Conservation (phyloP, 1,139 yeast genomes). For the Pichia sp. region DNA sequence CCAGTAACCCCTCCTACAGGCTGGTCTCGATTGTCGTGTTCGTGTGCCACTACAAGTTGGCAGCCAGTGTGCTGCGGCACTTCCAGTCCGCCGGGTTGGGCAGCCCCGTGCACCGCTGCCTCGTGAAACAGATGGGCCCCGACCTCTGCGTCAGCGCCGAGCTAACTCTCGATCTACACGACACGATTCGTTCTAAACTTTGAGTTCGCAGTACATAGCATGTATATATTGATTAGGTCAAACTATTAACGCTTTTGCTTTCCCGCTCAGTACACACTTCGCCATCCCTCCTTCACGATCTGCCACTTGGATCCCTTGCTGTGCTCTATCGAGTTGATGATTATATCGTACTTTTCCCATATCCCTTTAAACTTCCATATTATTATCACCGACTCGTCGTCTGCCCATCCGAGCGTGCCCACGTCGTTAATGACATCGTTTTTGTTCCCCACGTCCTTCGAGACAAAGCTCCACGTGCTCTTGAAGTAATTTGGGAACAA, state of each 20-base stretch:
- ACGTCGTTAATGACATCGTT: conserved; percentile 40
- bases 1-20: conserved; percentile 16
- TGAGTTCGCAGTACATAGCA: background rate
- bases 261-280: conserved; percentile 39
- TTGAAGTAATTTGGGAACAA: conserved; percentile 64
- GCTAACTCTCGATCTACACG: conserved; percentile 1
- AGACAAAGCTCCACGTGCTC: conserved; percentile 86
- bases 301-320: conserved; percentile 41
- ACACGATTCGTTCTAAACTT: conserved; percentile 3
- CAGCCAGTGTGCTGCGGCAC: conserved; percentile 6
- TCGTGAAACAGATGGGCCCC: conserved; percentile 10
- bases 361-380: conserved; percentile 69
- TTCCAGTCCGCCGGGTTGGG: conserved; percentile 12
- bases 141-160: conserved; percentile 12
- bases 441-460: conserved; percentile 56
- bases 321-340: conserved; percentile 35
- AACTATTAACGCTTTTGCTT: background rate
- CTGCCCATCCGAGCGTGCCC: conserved; percentile 78
- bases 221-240: background rate
- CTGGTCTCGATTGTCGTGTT: conserved; percentile 7
- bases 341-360: conserved; percentile 82
- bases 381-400: conserved; percentile 59
- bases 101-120: conserved; percentile 7
- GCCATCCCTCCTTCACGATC: conserved; percentile 73
- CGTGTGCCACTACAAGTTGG: conserved; percentile 11